Percentiles rank a stretch among this genome's conserved stretches.
Conservation (phyloP, 2,329 filamentous ascomycete species). For the Alternaria sp. region DNA sequence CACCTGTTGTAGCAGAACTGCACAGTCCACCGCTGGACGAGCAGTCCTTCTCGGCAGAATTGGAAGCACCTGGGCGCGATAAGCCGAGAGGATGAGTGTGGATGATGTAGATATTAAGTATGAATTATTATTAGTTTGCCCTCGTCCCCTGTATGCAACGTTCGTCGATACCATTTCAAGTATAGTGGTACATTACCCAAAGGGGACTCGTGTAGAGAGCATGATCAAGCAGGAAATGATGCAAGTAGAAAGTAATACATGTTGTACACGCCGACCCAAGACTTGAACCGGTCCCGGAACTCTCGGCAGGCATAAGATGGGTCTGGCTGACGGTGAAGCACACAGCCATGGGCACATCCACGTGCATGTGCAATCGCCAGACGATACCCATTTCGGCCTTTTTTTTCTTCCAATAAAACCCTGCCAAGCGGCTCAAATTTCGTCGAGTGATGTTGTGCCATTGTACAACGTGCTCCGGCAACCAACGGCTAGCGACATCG, state of each 20-base stretch:
- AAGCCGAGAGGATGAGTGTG: slow-evolving; percentile 4
- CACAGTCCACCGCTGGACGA: slow-evolving; percentile 34
- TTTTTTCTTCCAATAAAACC: background rate
- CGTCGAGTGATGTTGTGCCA: slow-evolving; percentile 17
- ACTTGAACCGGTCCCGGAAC: slow-evolving; percentile 1
- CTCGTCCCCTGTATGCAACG: background rate
- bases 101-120: slow-evolving; percentile 1
- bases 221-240: slow-evolving; percentile 1
- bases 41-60: slow-evolving; percentile 35
- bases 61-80: slow-evolving; percentile 35
- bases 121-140: background rate
- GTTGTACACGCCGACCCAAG: background rate
- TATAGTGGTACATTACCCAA: slow-evolving; percentile 1
- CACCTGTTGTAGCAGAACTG: slow-evolving; percentile 31
- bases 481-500: slow-evolving; percentile 11
- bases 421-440: background rate
- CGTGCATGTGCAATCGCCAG: background rate
- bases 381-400: slow-evolving; percentile 11
- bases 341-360: background rate
- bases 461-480: slow-evolving; percentile 15
- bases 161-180: background rate
- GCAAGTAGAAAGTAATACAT: background rate
- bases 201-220: background rate
- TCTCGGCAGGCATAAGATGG: background rate
- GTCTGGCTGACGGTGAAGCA: background rate